Evolutionary conservation across 2,329 filamentous ascomycete species (phyloP).

Genomic region (Pezicula carpinea): DNA sequence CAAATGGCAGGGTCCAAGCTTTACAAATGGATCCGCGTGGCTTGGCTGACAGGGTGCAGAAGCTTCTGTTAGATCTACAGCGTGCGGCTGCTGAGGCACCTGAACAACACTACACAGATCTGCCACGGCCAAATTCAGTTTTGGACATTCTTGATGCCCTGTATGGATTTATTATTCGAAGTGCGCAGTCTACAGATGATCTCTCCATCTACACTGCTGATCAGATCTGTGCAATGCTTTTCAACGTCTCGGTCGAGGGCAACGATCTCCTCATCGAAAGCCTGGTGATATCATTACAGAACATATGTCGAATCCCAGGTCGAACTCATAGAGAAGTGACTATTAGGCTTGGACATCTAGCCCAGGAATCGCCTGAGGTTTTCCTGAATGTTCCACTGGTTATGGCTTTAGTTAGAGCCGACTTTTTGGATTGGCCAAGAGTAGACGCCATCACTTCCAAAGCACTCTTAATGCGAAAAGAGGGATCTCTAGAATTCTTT

Average conservation of each 20-base stretch:
- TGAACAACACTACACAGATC: constrained; percentile 55
- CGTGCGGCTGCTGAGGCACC: constrained; percentile 46
- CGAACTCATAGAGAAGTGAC: constrained; percentile 50
- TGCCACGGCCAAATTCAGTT: constrained; percentile 54
- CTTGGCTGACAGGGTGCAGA: constrained; percentile 51
- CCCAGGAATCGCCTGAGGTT: constrained; percentile 30
- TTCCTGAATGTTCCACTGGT: constrained; percentile 56
- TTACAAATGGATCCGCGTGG: constrained; percentile 43
- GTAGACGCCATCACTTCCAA: constrained; percentile 71
- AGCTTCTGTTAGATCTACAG: constrained; percentile 53
- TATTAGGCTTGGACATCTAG: constrained; percentile 49
- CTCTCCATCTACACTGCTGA: constrained; percentile 55
- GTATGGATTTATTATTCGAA: constrained; percentile 58
- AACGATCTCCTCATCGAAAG: constrained; percentile 56
- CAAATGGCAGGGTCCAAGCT: constrained; percentile 47
- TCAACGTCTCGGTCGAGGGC: constrained; percentile 42
- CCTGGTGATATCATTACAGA: constrained; percentile 57
- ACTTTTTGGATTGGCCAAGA: constrained; percentile 57
- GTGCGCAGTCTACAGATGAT: constrained; percentile 56
- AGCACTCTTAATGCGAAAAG: constrained; percentile 65
- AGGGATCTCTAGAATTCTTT: constrained; percentile 73
- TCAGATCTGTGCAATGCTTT: constrained; percentile 53
- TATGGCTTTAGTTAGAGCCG: constrained; percentile 52
- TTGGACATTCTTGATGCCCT: constrained; percentile 60
- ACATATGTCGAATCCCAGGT: constrained; percentile 52